Evolutionary conservation across 2,329 filamentous ascomycete genomes (phyloP), one percentile per base, ranked within the genome.

Genomic region (Fusarium praegraminearum): DNA sequence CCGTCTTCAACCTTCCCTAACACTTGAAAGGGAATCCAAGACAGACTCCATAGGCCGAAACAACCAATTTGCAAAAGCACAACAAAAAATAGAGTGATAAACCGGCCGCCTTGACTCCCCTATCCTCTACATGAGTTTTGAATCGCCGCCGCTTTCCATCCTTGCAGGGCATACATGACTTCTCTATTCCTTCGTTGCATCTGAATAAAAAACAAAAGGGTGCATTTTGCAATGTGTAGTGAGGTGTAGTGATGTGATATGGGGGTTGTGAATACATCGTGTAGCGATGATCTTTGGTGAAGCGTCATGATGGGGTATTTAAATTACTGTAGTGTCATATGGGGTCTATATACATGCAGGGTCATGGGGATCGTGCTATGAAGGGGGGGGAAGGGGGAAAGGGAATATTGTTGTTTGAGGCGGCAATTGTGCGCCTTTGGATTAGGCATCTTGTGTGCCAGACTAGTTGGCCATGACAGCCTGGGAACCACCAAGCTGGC

Each of bases 401-500:
- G 46, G 60, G 63, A 44, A 61, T 50, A 65, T 71, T 43, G 54
- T 69, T 50, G 32, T 62, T 55, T 53, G 20, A 44, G 61, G 56
- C 61, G 47, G 55, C 43, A 46, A 45, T 43, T 16, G 47, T 41
- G 54, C 46, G 62, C 44, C 62, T 35, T 44, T 43, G 28, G 22
- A 36, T 41, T 28, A 36, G n/a, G 46, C 40, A 32, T 57, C 47
- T 53, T 22, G 12, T 36, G 43, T 28, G 28, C 43, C 35, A 28
- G 16, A 60, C 78, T 74, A 86, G 69, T 81, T 81, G 57, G 83
- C 79, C 85, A 89, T 88, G 73, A 86, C 82, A 56, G 73, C 66
- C 79, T 83, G 73, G 77, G 78, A 51, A 70, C 87, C 87, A 62
- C 87, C 86, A 54, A 90, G 82, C 82, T 99, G 96, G 75, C 93